Percentiles rank a stretch among this genome's conserved stretches.
phyloP scores from a whole-genome alignment of 805 yeast genomes.

The Lipomyces sp. region DNA sequence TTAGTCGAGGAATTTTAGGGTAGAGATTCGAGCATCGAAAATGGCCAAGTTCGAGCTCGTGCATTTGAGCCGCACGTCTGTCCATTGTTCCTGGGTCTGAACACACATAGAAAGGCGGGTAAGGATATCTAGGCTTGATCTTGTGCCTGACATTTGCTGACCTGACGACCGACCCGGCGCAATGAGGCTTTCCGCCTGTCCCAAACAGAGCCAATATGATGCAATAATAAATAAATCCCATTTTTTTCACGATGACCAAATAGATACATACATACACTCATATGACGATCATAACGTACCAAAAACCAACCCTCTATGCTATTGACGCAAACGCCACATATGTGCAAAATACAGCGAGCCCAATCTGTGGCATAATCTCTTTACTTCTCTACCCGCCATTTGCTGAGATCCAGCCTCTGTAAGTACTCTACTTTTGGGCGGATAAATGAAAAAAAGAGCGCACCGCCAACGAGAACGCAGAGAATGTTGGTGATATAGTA shows the following conservation, averaged over 20 bases:
- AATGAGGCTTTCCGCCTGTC: too few relatives aligned
- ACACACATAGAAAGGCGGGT: too few relatives aligned
- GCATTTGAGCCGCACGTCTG: too few relatives aligned
- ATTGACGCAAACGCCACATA: neutral
- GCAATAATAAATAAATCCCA: neutral
- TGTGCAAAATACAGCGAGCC: neutral
- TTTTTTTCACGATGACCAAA: neutral
- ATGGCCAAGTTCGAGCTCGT: too few relatives aligned
- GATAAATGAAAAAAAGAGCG: constrained; percentile 69
- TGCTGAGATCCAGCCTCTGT: constrained; percentile 56
- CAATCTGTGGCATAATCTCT: too few relatives aligned
- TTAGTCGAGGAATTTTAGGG: too few relatives aligned
- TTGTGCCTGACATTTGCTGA: too few relatives aligned
- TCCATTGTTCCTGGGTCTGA: too few relatives aligned
- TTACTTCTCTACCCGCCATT: constrained; percentile 38
- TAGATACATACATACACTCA: constrained; percentile 1
- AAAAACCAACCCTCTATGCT: constrained; percentile 1
- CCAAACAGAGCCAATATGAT: too few relatives aligned
- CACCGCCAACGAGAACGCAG: constrained; percentile 70
- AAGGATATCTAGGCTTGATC: too few relatives aligned
- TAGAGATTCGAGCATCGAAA: too few relatives aligned
- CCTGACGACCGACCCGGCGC: too few relatives aligned
- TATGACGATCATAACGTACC: neutral
- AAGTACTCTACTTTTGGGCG: constrained; percentile 63
- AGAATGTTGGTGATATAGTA: constrained; percentile 76